These are phyloP conservation scores for Neofusicoccum laricinum DNA, from an alignment of 2,329 filamentous ascomycete genomes.

Conservation along the genomic window DNA sequence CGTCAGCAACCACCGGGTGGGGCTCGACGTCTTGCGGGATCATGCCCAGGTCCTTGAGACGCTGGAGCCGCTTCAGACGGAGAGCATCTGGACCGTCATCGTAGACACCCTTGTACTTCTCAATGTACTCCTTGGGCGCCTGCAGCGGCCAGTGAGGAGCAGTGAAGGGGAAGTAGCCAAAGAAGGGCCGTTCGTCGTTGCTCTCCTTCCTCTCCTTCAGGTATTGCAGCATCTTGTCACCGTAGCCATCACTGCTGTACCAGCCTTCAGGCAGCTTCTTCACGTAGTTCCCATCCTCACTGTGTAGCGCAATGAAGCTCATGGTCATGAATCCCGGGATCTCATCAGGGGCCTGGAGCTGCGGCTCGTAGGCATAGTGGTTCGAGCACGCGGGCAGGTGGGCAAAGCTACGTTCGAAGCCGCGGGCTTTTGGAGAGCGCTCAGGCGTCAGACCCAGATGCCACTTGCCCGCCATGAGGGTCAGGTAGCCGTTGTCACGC, in stretches of 20 bases:
- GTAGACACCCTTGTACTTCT: conserved; percentile 59
- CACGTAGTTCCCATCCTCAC: conserved; percentile 39
- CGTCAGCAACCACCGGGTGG: conserved; percentile 50
- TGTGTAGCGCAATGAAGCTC: conserved; percentile 39
- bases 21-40: conserved; percentile 50
- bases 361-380: conserved; percentile 55
- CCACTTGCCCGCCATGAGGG: conserved; percentile 63
- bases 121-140: conserved; percentile 53
- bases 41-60: conserved; percentile 58
- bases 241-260: conserved; percentile 40
- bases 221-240: conserved; percentile 39
- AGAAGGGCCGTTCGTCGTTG: conserved; percentile 50
- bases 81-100: conserved; percentile 60
- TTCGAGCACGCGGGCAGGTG: conserved; percentile 51
- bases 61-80: conserved; percentile 51
- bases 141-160: conserved; percentile 65
- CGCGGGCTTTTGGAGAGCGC: conserved; percentile 53
- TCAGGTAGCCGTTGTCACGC: conserved; percentile 58
- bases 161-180: conserved; percentile 60
- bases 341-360: conserved; percentile 30
- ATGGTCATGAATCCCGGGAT: conserved; percentile 43
- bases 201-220: conserved; percentile 34
- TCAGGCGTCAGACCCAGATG: conserved; percentile 60
- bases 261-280: conserved; percentile 33
- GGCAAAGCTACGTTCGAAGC: conserved; percentile 59